These are phyloP conservation scores for Dillenia turbinata DNA, from an alignment of 164 flowering plant species.

Conservation along the genomic window DNA sequence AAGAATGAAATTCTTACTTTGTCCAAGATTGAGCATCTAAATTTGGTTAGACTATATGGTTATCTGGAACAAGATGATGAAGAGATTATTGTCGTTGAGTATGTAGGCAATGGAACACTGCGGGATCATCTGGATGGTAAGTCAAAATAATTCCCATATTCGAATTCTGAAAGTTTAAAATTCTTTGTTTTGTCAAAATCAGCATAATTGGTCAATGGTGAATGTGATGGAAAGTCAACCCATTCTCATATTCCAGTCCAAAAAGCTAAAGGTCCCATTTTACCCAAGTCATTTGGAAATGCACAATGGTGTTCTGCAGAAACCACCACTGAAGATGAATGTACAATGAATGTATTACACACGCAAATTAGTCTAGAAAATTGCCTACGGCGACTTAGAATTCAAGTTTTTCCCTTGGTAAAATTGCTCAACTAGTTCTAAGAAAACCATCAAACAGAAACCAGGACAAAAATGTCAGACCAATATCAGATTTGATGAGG, in stretches of 20 bases:
- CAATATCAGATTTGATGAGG: too few species aligned
- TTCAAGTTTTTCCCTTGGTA: not conserved
- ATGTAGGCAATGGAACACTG: conserved; percentile 63
- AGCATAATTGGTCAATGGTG: too few species aligned
- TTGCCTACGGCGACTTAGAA: not conserved
- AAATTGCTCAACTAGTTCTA: too few species aligned
- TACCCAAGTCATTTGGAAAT: too few species aligned
- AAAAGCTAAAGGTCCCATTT: too few species aligned
- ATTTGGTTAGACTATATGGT: conserved; percentile 62
- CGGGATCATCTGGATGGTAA: conserved; percentile 75
- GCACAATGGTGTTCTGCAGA: not conserved
- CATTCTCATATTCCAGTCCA: too few species aligned
- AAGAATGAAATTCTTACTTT: conserved; percentile 54
- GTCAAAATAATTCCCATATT: conserved; percentile 5
- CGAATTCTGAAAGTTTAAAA: not conserved
- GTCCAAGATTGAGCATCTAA: conserved; percentile 66
- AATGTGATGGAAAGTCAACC: too few species aligned
- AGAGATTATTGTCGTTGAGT: conserved; percentile 51
- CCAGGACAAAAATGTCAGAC: not conserved
- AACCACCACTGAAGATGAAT: too few species aligned
- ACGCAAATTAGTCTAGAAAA: too few species aligned
- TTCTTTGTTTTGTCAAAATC: too few species aligned
- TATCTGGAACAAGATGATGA: conserved; percentile 57
- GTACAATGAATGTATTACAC: too few species aligned
- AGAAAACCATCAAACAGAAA: too few species aligned